These are phyloP conservation scores for Hymenotorrendiella dingleyae DNA, from an alignment of 2,329 filamentous ascomycete genomes.

Conservation along the genomic window DNA sequence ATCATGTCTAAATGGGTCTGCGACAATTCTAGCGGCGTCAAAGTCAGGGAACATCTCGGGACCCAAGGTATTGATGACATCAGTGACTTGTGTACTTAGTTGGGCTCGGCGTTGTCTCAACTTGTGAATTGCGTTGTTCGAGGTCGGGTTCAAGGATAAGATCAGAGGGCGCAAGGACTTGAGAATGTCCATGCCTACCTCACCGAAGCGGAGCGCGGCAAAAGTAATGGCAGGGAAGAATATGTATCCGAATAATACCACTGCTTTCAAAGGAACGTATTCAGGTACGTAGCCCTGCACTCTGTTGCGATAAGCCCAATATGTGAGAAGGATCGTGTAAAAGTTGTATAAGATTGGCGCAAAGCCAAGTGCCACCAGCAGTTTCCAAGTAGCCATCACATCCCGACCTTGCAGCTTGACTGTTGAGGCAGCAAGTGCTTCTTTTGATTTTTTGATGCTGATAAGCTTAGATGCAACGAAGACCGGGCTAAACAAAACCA, in stretches of 20 bases:
- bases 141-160: slow-evolving; percentile 77
- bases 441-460: slow-evolving; percentile 71
- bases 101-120: slow-evolving; percentile 67
- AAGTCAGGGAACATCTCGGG: slow-evolving; percentile 98
- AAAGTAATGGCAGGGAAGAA: slow-evolving; percentile 87
- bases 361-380: slow-evolving; percentile 75
- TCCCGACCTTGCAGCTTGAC: slow-evolving; percentile 85
- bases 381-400: slow-evolving; percentile 91
- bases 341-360: slow-evolving; percentile 74
- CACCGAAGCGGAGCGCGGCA: slow-evolving; percentile 87
- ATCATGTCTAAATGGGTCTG: slow-evolving; percentile 43
- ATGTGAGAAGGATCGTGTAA: slow-evolving; percentile 70
- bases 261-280: slow-evolving; percentile 72
- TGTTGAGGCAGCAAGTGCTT: slow-evolving; percentile 76
- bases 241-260: slow-evolving; percentile 69
- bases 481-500: slow-evolving; percentile 80
- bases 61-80: slow-evolving; percentile 89
- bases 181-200: slow-evolving; percentile 98
- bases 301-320: slow-evolving; percentile 75
- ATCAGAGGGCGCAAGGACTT: slow-evolving; percentile 88
- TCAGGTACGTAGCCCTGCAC: slow-evolving; percentile 75
- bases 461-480: slow-evolving; percentile 80
- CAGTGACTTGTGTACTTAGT: slow-evolving; percentile 76
- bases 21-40: slow-evolving; percentile 65
- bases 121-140: slow-evolving; percentile 75